Evolutionary conservation across 805 yeast species (phyloP), one percentile per base, ranked within the genome.

Genomic region (Candida verbasci): DNA sequence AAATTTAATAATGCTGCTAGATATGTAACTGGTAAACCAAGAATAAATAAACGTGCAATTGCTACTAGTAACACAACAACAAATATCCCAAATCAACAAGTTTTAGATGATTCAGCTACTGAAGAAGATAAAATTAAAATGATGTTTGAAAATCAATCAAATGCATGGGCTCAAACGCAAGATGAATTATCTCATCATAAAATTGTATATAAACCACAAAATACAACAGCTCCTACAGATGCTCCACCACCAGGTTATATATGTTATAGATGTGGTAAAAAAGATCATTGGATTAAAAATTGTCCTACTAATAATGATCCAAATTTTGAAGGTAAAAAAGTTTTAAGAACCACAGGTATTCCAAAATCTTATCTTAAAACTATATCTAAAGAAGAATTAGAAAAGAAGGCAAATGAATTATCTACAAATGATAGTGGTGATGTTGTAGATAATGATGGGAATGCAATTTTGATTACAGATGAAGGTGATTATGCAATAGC

Each of bases 291-390:
- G 88, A 91, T 93, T 41, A 85, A 84, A 53, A 86, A 88, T 50
- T 93, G 99, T 67, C 98, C 99, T 0, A 86, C 95, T 3, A 83
- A 86, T 52, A 79, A 77, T 29, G 97, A 91, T 60, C 96, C 96
- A 2, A 85, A 79, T 49, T 88, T 88, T 73, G 97, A 91, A 54
- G 95, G 95, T 14, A 86, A 86, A 53, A 73, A 94, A 42, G 83
- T 93, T 33, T 83, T 86, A 49, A 75, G 95, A 49, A 89, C 97
- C 0, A 93, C 97, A 0, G 99, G 99, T 80, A 93, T 93, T 53
- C 99, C 99, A 2, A 84, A 82, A 59, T 82, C 94, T 23, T 87
- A 87, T 58, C 76, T 93, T 58, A 84, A 87, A 48, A 82, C 95
- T 0, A 80, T 93, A 6, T 86, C 85, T 12, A 85, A 85, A 53